phyloP scores from a whole-genome alignment of 2,329 filamentous ascomycete species.

The Diaporthe batatas region DNA sequence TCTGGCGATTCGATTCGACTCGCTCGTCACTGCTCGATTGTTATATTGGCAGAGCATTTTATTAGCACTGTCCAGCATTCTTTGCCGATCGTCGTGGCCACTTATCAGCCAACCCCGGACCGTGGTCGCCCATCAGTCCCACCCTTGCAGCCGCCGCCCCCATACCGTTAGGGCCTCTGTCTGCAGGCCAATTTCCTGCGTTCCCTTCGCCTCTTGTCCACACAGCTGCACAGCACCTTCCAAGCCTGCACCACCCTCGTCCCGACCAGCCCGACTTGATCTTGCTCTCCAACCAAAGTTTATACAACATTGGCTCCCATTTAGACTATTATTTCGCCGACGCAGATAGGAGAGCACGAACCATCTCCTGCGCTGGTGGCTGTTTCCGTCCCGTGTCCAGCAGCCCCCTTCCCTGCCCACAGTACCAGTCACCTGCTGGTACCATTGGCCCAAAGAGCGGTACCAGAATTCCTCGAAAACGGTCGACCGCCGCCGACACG shows the following conservation, averaged over 20 bases:
- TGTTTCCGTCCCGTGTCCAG: conserved; percentile 36
- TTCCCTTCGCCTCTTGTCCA: conserved; percentile 20
- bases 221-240: conserved; percentile 13
- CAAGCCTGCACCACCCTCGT: background rate
- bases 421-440: conserved; percentile 29
- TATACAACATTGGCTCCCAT: conserved; percentile 23
- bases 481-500: conserved; percentile 16
- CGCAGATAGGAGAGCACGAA: conserved; percentile 23
- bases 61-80: conserved; percentile 31
- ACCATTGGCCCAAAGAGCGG: conserved; percentile 16
- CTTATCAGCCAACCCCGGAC: conserved; percentile 19
- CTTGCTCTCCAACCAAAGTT: conserved; percentile 13
- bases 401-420: conserved; percentile 27
- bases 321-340: conserved; percentile 27
- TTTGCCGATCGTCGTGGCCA: conserved; percentile 27
- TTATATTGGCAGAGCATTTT: conserved; percentile 25
- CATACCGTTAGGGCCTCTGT: conserved; percentile 23
- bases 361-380: conserved; percentile 24
- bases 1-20: conserved; percentile 17
- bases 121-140: conserved; percentile 12
- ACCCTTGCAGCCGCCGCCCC: conserved; percentile 26
- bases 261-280: background rate
- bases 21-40: conserved; percentile 20
- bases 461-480: conserved; percentile 21
- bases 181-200: conserved; percentile 32